Evolutionary conservation across 1,284 basidiomycete species (phyloP).

Genomic region (Cyathus pygmaeus): DNA sequence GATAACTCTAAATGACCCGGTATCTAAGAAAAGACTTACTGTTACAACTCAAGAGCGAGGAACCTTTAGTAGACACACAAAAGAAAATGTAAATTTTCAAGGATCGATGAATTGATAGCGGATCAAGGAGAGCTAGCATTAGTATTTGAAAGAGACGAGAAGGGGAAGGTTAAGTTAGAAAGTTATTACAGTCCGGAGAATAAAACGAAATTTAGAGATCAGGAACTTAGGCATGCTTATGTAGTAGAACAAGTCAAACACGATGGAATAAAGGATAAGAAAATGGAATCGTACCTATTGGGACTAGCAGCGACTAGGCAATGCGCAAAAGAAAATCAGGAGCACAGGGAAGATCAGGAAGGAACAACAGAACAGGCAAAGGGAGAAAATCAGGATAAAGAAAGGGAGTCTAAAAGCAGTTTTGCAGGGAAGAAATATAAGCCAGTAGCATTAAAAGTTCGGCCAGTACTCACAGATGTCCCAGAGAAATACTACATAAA

Average conservation of each 20-base stretch:
- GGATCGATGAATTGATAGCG: constrained; percentile 14
- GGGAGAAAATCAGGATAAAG: neutral
- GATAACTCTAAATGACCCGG: constrained; percentile 28
- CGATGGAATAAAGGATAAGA: neutral
- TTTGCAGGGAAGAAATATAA: constrained; percentile 1
- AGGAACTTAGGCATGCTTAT: neutral
- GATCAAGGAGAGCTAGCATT: constrained; percentile 22
- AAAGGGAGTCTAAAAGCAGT: neutral
- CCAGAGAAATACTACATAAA: neutral
- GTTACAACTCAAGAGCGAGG: constrained; percentile 18
- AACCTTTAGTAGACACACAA: neutral
- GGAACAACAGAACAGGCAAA: neutral
- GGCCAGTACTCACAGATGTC: neutral
- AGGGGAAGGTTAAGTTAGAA: neutral
- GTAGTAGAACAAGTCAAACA: neutral
- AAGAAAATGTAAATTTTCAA: constrained; percentile 8
- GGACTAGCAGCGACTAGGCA: too few relatives aligned
- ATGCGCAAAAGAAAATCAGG: too few relatives aligned
- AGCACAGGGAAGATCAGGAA: neutral
- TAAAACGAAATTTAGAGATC: neutral
- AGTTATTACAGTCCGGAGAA: neutral
- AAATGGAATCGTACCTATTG: neutral
- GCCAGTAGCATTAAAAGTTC: neutral
- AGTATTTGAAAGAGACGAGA: neutral
- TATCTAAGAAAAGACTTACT: constrained; percentile 7